Conservation (phyloP, 225 moss, liverwort and hornwort genomes). For the Physcomitrium patens region DNA sequence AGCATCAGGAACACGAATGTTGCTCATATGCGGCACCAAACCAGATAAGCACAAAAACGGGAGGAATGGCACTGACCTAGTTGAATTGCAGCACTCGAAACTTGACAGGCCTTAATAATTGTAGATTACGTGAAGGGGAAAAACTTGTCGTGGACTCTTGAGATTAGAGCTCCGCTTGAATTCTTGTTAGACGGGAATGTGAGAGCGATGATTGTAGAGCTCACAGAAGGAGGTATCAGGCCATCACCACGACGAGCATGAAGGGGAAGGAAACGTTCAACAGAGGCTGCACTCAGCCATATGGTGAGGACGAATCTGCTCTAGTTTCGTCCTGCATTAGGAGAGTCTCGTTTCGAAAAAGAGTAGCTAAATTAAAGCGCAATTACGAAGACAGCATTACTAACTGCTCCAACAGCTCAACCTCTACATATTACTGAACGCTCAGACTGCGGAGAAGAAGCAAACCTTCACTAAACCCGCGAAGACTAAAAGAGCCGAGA, state of each 20-base stretch:
- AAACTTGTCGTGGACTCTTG: neutral
- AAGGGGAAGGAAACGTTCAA: constrained; percentile 19
- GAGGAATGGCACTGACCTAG: neutral
- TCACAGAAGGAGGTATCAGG: constrained; percentile 24
- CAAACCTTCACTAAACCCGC: constrained; percentile 15
- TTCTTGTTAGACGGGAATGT: neutral
- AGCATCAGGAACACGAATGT: neutral
- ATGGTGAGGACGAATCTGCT: neutral
- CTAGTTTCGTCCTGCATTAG: constrained; percentile 5
- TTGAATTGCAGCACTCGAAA: neutral
- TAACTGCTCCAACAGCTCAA: too few species aligned
- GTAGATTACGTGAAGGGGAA: too few species aligned
- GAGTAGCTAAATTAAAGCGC: too few species aligned
- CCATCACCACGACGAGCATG: constrained; percentile 1
- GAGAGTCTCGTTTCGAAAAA: neutral
- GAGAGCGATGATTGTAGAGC: neutral
- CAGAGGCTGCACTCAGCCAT: constrained; percentile 20
- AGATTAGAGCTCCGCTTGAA: neutral
- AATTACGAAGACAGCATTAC: too few species aligned
- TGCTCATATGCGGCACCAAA: neutral
- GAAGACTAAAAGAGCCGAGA: neutral
- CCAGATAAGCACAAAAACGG: neutral
- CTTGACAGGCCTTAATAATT: neutral
- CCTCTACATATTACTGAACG: neutral
- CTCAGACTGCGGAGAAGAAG: neutral